Evolutionary conservation across 2,329 filamentous ascomycete genomes (phyloP).

Genomic region (Macrophomina tecta): DNA sequence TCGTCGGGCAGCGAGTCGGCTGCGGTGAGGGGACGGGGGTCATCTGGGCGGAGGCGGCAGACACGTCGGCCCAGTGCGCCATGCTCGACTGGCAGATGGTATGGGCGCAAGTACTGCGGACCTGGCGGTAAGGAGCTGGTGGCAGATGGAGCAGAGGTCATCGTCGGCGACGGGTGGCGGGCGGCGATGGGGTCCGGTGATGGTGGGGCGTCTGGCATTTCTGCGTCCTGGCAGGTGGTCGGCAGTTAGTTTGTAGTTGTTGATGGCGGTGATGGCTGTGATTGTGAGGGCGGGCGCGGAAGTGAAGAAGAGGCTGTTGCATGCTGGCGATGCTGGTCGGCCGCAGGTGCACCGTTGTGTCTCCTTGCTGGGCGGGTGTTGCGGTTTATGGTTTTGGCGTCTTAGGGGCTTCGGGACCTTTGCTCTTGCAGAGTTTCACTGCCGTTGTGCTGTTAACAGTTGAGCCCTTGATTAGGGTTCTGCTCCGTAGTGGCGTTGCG

Average conservation of each 20-base stretch:
- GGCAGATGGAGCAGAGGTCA: slow-evolving; percentile 55
- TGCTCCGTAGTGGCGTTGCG: not conserved
- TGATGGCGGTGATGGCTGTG: no score
- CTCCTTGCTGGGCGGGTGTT: not conserved
- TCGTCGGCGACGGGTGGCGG: slow-evolving; percentile 42
- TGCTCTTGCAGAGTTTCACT: no score
- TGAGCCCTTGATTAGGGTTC: not conserved
- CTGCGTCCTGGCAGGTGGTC: not conserved
- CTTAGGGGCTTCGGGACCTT: not conserved
- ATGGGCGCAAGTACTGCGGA: slow-evolving; percentile 50
- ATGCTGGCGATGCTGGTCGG: not conserved
- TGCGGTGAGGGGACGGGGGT: slow-evolving; percentile 27
- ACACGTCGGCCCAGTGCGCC: slow-evolving; percentile 54
- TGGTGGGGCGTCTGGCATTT: not conserved
- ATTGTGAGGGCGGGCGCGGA: no score
- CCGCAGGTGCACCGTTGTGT: not conserved
- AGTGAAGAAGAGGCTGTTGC: no score
- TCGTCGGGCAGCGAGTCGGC: slow-evolving; percentile 47
- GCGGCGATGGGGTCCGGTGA: not conserved
- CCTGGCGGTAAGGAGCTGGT: slow-evolving; percentile 51
- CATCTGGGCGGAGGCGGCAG: slow-evolving; percentile 46
- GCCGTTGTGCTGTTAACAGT: no score
- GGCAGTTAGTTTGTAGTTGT: no score
- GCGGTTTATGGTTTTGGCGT: not conserved
- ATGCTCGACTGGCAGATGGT: slow-evolving; percentile 53